These are phyloP conservation scores for Lepiota brunneoincarnata DNA, from an alignment of 768 basidiomycete species.

Conservation along the genomic window DNA sequence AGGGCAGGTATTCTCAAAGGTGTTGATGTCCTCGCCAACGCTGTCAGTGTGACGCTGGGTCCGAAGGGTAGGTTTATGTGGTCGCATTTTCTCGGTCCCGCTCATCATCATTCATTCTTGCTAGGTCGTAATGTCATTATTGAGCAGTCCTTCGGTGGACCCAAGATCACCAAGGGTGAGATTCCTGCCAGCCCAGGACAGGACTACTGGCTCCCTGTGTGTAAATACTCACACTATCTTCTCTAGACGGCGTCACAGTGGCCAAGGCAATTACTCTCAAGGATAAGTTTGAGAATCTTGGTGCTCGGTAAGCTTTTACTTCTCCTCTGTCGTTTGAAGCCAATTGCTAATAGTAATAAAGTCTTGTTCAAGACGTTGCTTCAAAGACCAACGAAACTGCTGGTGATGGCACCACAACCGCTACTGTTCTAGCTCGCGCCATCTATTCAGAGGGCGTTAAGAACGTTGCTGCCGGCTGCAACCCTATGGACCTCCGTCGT, in stretches of 20 bases:
- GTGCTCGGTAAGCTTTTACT: slow-evolving; percentile 71
- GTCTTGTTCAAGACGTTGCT: slow-evolving; percentile 93
- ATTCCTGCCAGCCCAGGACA: slow-evolving; percentile 9
- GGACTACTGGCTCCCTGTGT: neutral
- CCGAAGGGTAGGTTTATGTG: slow-evolving; percentile 70
- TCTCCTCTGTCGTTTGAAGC: neutral
- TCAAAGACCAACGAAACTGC: slow-evolving; percentile 96
- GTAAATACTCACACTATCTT: slow-evolving; percentile 9
- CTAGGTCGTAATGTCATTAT: slow-evolving; percentile 97
- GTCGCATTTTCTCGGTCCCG: neutral
- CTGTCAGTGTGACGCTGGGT: slow-evolving; percentile 93
- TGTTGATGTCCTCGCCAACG: slow-evolving; percentile 95
- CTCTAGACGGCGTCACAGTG: slow-evolving; percentile 91
- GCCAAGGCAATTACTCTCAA: slow-evolving; percentile 92
- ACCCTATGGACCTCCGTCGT: slow-evolving; percentile 99
- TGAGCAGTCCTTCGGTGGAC: slow-evolving; percentile 86
- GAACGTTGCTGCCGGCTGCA: slow-evolving; percentile 98
- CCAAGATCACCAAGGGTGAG: slow-evolving; percentile 94
- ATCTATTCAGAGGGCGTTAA: slow-evolving; percentile 99
- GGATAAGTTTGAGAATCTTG: slow-evolving; percentile 99
- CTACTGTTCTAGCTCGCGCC: slow-evolving; percentile 93
- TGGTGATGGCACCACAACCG: slow-evolving; percentile 97
- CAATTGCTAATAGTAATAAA: slow-evolving; percentile 22
- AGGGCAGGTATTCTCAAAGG: slow-evolving; percentile 92
- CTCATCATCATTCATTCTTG: slow-evolving; percentile 18